A percentile compares a stretch with the other conserved stretches of the same genome.
Conservation (phyloP, 345 rosid genomes). For the Lepidium africanum region DNA sequence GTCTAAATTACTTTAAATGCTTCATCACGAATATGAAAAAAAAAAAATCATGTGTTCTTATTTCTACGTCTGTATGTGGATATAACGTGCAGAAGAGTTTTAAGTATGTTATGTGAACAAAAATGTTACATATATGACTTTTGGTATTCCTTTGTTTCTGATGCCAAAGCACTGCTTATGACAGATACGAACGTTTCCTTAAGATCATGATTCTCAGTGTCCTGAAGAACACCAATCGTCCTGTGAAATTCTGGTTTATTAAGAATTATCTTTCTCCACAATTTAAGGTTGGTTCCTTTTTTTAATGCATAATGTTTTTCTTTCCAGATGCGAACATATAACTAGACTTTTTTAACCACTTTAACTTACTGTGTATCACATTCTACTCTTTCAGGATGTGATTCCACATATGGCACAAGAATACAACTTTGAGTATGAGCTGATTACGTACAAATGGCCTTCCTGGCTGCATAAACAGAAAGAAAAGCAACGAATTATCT, state of each 20-base stretch:
- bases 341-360: background rate
- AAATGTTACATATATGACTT: background rate
- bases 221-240: conserved; percentile 82
- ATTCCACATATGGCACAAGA: conserved; percentile 93
- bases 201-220: conserved; percentile 98
- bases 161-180: conserved; percentile 18
- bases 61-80: background rate
- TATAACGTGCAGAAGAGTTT: background rate
- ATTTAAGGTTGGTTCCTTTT: conserved; percentile 60
- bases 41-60: background rate
- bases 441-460: conserved; percentile 97
- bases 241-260: conserved; percentile 98
- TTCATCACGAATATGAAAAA: background rate
- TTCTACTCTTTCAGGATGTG: conserved; percentile 60
- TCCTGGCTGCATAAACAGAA: conserved; percentile 99
- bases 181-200: conserved; percentile 91
- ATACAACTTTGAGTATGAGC: conserved; percentile 88
- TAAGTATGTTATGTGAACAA: conserved; percentile 6
- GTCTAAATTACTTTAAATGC: background rate
- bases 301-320: background rate
- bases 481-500: conserved; percentile 94
- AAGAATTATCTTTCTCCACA: conserved; percentile 98
- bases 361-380: background rate
- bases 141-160: conserved; percentile 1
- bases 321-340: background rate